Conservation (phyloP, 2,329 filamentous ascomycete genomes). For the Dactylellina leptospora region DNA sequence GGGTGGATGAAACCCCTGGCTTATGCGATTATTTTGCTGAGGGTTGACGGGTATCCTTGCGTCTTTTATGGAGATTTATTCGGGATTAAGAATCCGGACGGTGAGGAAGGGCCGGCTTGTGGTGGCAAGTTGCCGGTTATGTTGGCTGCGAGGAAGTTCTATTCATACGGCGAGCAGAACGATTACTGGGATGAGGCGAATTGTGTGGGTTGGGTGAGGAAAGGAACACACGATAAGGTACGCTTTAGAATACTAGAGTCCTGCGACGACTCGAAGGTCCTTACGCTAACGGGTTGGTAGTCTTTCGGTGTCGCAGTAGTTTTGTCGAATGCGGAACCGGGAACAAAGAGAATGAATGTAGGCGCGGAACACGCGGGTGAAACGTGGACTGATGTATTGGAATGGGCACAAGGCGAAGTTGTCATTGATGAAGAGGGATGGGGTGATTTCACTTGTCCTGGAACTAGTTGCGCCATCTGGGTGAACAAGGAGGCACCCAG, state of each 20-base stretch:
- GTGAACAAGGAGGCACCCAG: constrained; percentile 68
- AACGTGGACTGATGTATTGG: constrained; percentile 71
- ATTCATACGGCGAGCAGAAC: constrained; percentile 72
- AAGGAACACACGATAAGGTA: constrained; percentile 62
- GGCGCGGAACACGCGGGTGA: constrained; percentile 69
- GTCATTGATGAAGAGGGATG: constrained; percentile 69
- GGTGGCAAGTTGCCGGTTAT: constrained; percentile 68
- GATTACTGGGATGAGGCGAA: constrained; percentile 71
- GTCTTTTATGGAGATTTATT: constrained; percentile 70
- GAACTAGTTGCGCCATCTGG: constrained; percentile 70
- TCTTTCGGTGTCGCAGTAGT: constrained; percentile 67
- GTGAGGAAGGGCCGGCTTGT: constrained; percentile 65
- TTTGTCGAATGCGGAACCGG: constrained; percentile 66
- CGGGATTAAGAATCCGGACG: constrained; percentile 58
- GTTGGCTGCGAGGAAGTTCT: constrained; percentile 71
- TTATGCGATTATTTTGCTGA: constrained; percentile 75
- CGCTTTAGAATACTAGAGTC: no score
- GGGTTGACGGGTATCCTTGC: constrained; percentile 70
- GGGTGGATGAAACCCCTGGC: constrained; percentile 76
- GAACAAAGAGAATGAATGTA: constrained; percentile 70
- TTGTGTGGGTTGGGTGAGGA: constrained; percentile 71
- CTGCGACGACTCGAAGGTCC: no score
- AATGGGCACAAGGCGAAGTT: constrained; percentile 67
- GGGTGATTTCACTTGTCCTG: constrained; percentile 67
- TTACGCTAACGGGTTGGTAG: constrained; percentile 55